Base-by-base conservation (phyloP, 192 early-diverging fungal genomes). In the Linnemannia schmuckeri region DNA sequence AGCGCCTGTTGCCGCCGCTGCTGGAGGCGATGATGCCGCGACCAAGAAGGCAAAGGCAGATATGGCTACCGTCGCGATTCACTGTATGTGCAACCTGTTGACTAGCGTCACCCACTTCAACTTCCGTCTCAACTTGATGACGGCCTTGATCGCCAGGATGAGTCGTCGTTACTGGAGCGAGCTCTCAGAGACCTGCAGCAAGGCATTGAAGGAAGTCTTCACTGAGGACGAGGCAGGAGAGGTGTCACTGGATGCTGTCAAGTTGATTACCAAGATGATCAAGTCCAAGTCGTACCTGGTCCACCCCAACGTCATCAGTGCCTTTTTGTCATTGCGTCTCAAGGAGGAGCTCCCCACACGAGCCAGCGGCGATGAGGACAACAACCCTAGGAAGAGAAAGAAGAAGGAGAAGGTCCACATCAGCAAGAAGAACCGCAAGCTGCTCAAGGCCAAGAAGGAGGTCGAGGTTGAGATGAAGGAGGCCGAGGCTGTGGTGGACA, bases 71-170 rank as follows among this genome's bases (percentile, higher is more conserved):
- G 92, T 96, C 4, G 96, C 96, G 2, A 88, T 97, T 24, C 93
- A 95, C 35, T 97, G 96, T 81, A 88, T 98, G 90, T 94, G 96
- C 54, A 94, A 96, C 66, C 92, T 99, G 7, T 89, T 98, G 70
- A 95, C 90, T 10, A 91, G 92, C 24, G 92, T 95, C 20, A 94
- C 98, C 24, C 98, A 99, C 87, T 99, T 99, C 90, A 99, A 99
- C 91, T 99, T 97, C 85, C 94, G 98, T 63, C 87, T 94, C 61
- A 97, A 99, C 80, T 84, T 99, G 44, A 92, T 99, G 91, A 95
- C 94, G 5, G 93, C 95, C 2, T 85, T 99, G 40, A 93, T 99
- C 10, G 90, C 92, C 24, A 93, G 95, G 69, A 96, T 97, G 93
- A 95, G 91, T 79, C 89, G 90, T 52, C 77, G 81, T 70, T 66